A percentile compares a stretch with the other conserved stretches of the same genome.
These are phyloP conservation scores for Mycena crocata DNA, from an alignment of 768 basidiomycete species.

Conservation along the genomic window DNA sequence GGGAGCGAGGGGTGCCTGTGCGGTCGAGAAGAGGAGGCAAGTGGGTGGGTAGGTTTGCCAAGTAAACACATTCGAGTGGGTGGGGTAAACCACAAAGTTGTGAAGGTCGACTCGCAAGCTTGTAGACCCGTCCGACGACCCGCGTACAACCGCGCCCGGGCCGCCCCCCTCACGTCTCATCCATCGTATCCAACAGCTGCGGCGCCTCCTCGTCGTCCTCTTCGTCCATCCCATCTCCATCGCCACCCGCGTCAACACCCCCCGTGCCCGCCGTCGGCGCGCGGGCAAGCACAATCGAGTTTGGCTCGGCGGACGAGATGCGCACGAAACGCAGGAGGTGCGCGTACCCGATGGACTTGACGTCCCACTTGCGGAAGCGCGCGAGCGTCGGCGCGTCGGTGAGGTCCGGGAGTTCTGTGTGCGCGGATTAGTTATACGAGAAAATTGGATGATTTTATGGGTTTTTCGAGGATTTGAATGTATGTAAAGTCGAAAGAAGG, in stretches of 20 bases:
- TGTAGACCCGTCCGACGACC: too few species aligned
- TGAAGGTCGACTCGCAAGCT: too few species aligned
- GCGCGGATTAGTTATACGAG: not conserved
- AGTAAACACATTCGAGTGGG: too few species aligned
- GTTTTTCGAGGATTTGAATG: too few species aligned
- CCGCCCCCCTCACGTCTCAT: slow-evolving; percentile 12
- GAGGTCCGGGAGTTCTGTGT: slow-evolving; percentile 87
- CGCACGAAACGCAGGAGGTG: slow-evolving; percentile 81
- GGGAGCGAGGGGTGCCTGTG: too few species aligned
- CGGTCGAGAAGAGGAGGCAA: too few species aligned
- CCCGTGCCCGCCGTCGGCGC: slow-evolving; percentile 29
- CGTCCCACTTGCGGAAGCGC: slow-evolving; percentile 84
- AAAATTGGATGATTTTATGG: too few species aligned
- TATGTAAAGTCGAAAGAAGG: too few species aligned
- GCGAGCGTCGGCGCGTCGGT: slow-evolving; percentile 77
- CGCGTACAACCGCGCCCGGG: not conserved
- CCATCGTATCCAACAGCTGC: slow-evolving; percentile 29
- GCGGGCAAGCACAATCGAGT: slow-evolving; percentile 61
- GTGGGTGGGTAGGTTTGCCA: too few species aligned
- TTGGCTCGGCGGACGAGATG: slow-evolving; percentile 69
- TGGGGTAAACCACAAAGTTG: too few species aligned
- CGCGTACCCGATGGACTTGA: slow-evolving; percentile 76
- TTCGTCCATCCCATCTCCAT: slow-evolving; percentile 17
- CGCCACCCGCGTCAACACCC: slow-evolving; percentile 3
- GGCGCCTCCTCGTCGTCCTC: slow-evolving; percentile 23